Conservation (phyloP, 306 rosid species). For the Hippophae tibetana region DNA sequence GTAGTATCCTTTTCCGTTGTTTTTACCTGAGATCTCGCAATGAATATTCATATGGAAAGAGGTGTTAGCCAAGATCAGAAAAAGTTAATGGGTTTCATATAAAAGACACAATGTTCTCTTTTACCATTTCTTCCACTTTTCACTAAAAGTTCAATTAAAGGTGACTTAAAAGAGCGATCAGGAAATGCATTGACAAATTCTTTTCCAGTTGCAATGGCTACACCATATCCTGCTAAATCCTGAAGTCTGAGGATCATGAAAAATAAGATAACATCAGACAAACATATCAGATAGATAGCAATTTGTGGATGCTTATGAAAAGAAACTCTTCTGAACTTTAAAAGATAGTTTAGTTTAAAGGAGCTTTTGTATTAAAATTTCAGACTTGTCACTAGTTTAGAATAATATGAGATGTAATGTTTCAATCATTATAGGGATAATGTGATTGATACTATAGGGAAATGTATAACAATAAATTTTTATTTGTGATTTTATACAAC, state of each 20-base stretch:
- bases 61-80: conserved; percentile 5
- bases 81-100: conserved; percentile 4
- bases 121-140: conserved; percentile 86
- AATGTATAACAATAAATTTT: no score
- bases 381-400: no score
- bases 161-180: conserved; percentile 51
- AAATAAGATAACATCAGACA: not conserved
- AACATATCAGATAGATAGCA: no score
- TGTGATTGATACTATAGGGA: no score
- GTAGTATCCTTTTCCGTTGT: conserved; percentile 86
- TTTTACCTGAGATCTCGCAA: conserved; percentile 45
- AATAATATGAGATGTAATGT: no score
- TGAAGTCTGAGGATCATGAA: conserved; percentile 61
- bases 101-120: conserved; percentile 1
- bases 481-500: no score
- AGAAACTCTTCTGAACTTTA: no score
- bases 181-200: conserved; percentile 51
- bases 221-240: conserved; percentile 87
- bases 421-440: no score
- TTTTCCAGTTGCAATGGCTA: conserved; percentile 51
- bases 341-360: no score
- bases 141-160: conserved; percentile 54
- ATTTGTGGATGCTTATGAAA: no score
- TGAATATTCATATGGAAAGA: conserved; percentile 17
- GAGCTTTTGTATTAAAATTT: no score